Percentiles rank a stretch among this genome's conserved stretches.
Conservation (phyloP, 352 stramenopile species). For the Pythium rhizo-oryzae region DNA sequence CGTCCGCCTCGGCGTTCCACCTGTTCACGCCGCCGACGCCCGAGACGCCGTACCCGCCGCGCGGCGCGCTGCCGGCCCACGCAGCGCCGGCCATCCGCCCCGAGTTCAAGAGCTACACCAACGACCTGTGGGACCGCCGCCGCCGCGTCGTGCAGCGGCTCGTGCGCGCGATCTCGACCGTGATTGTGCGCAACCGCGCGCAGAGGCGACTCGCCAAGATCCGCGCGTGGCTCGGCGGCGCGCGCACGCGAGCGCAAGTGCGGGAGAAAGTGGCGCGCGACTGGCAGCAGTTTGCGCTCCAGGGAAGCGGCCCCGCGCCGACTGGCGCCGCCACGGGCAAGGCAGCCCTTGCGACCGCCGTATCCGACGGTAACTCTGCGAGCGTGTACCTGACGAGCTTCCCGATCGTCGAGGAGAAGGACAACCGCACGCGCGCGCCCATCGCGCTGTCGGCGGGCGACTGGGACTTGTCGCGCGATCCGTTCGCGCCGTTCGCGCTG, state of each 20-base stretch:
- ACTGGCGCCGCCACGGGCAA: background rate
- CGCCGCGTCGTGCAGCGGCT: constrained; percentile 72
- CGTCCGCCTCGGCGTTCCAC: constrained; percentile 40
- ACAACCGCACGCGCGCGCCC: constrained; percentile 37
- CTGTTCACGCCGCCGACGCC: constrained; percentile 31
- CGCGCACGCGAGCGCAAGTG: constrained; percentile 54
- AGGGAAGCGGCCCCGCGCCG: background rate
- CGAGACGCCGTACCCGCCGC: constrained; percentile 32
- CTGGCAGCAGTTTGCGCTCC: constrained; percentile 34
- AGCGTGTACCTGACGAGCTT: constrained; percentile 54
- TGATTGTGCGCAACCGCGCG: constrained; percentile 66
- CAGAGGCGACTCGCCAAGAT: constrained; percentile 61
- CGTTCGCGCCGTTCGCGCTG: constrained; percentile 66
- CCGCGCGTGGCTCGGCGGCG: constrained; percentile 50
- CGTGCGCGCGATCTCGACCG: constrained; percentile 68
- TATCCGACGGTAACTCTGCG: background rate
- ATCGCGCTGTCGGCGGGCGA: constrained; percentile 43
- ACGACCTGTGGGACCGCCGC: constrained; percentile 82
- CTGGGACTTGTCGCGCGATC: constrained; percentile 50
- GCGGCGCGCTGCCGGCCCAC: constrained; percentile 46
- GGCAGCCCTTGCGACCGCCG: background rate
- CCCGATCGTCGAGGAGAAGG: constrained; percentile 62
- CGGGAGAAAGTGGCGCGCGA: constrained; percentile 62
- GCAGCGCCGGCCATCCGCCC: constrained; percentile 38
- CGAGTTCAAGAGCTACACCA: constrained; percentile 89